Evolutionary conservation across 1,284 basidiomycete genomes (phyloP), one percentile per base, ranked within the genome.

Genomic region (Violaceomyces palustris): DNA sequence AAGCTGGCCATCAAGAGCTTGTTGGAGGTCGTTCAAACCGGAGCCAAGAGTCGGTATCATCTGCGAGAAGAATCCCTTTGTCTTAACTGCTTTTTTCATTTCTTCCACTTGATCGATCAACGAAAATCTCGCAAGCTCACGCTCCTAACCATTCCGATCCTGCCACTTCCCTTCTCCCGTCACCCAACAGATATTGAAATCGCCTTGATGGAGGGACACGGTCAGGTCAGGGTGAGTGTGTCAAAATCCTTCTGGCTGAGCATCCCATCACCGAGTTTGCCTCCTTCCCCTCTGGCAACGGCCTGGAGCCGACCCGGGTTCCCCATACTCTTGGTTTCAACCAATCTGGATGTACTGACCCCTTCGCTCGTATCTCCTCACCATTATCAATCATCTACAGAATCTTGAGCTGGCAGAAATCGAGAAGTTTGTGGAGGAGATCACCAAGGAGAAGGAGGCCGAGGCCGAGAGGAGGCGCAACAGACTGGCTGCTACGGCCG

Each of bases 1-100:
- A 97, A 97, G 75, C 79, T 98, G 29, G 88, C 94, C 0, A 83
- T 98, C 65, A 98, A 97, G 79, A 89, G 87, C 72, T 77, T 99
- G 67, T 79, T 99, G 21, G 94, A 99, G 74, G 93, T 99, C 22
- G 94, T 99, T 2, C 94, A 98, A 77, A 97, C 94, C 1, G 94
- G 94, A 19, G 94, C 94, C 3, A 98, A 98, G 80, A 99, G 60
- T 57, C 35, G 17, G 58, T 61, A 3, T 14, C 11, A 2, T 2
- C 14, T 21, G 12, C 2, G 21, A 26, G 2, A 9, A 10, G 8
- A 19, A 39, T n/a, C 1, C 4, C 31, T 32, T 15, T 3, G 17
- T 17, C 3, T 17, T 32, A 8, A 3, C 31, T 12, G 8, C 36
- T 10, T 10, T 45, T 17, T 4, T 17, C n/a, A 6, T 4, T 17